Conservation (phyloP, 305 asterid genomes). For the Coffea humblotiana region DNA sequence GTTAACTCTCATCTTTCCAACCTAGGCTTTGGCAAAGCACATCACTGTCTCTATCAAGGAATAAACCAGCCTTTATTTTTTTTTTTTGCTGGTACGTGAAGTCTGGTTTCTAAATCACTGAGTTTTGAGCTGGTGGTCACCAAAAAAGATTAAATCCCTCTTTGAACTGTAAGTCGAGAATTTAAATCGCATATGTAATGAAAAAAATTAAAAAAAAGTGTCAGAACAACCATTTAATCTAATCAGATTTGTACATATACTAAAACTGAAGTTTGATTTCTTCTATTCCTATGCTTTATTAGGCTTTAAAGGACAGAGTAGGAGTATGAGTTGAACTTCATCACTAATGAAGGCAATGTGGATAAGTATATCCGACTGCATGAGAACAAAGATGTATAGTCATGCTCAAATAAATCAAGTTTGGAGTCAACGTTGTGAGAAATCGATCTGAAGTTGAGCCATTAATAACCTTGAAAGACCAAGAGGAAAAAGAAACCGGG, state of each 20-base stretch:
- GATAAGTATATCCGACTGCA: too few relatives aligned
- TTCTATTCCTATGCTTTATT: background rate
- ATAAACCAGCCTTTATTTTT: background rate
- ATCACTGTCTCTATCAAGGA: slow-evolving; percentile 10
- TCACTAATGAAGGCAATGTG: too few relatives aligned
- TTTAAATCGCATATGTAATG: too few relatives aligned
- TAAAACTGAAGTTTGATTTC: background rate
- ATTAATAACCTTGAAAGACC: background rate
- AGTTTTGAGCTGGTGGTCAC: too few relatives aligned
- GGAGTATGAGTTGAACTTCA: background rate
- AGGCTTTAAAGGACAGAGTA: background rate
- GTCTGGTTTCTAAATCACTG: background rate
- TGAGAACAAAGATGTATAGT: too few relatives aligned
- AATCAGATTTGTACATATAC: too few relatives aligned
- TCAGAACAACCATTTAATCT: too few relatives aligned
- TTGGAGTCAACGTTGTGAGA: too few relatives aligned
- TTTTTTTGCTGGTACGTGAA: background rate
- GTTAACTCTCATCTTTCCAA: background rate
- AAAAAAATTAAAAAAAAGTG: too few relatives aligned
- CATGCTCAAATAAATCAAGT: too few relatives aligned
- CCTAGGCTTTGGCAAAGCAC: background rate
- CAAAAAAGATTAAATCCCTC: too few relatives aligned
- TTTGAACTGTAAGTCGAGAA: too few relatives aligned
- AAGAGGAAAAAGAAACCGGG: background rate
- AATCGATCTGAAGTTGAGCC: background rate